These are phyloP conservation scores for Neurospora intermedia DNA, from an alignment of 495 filamentous ascomycete species.

Conservation along the genomic window DNA sequence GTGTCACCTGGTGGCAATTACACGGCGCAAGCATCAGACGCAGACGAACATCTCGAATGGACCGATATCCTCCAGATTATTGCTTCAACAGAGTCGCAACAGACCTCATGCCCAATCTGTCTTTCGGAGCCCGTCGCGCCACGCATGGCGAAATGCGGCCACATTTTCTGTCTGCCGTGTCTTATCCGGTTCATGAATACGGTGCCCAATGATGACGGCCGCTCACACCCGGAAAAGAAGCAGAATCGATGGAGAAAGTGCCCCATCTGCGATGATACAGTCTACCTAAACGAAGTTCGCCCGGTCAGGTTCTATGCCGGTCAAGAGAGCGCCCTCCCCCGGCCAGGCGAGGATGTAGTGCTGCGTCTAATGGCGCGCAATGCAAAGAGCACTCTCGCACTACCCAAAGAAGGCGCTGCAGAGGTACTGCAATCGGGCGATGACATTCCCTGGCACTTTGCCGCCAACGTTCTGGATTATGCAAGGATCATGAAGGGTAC, in stretches of 20 bases:
- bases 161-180: conserved; percentile 94
- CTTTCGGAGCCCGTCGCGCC: conserved; percentile 84
- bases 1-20: conserved; percentile 78
- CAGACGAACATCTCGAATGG: conserved; percentile 90
- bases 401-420: conserved; percentile 69
- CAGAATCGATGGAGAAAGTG: conserved; percentile 75
- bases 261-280: conserved; percentile 85
- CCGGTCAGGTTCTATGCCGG: conserved; percentile 88
- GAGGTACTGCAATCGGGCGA: conserved; percentile 56
- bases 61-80: conserved; percentile 80
- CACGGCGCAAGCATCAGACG: conserved; percentile 66
- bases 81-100: conserved; percentile 80
- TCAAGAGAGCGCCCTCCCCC: conserved; percentile 68
- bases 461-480: conserved; percentile 88
- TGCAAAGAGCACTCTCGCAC: conserved; percentile 69
- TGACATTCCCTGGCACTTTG: conserved; percentile 88
- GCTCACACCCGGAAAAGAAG: conserved; percentile 54
- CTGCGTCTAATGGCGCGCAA: conserved; percentile 72
- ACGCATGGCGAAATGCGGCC: conserved; percentile 94
- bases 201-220: conserved; percentile 50
- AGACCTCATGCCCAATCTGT: conserved; percentile 85
- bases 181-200: conserved; percentile 94
- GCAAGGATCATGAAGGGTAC: conserved; percentile 92
- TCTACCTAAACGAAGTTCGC: conserved; percentile 79
- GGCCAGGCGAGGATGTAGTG: conserved; percentile 81